These are phyloP conservation scores for Picea mariana DNA, from an alignment of 83 land plant species.

Conservation along the genomic window DNA sequence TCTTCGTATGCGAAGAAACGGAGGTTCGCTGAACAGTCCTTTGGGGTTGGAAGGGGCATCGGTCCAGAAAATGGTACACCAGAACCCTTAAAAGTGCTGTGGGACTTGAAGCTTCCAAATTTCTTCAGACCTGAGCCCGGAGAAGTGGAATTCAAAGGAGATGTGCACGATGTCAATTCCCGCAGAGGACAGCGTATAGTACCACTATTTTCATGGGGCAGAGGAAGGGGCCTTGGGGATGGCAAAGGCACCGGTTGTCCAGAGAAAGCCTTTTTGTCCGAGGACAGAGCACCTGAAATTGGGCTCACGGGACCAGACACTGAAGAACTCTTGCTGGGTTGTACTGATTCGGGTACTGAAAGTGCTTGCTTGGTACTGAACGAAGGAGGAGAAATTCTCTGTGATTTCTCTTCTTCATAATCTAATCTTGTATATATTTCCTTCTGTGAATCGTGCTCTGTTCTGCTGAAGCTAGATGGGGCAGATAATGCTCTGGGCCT, in stretches of 20 bases:
- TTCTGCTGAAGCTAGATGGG: constrained; percentile 55
- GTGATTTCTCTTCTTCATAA: constrained; percentile 38
- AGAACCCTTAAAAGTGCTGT: constrained; percentile 21
- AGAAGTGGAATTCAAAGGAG: constrained; percentile 14
- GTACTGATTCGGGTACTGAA: constrained; percentile 9
- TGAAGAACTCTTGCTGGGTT: constrained; percentile 8
- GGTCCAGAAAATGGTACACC: constrained; percentile 56
- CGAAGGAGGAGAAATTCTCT: constrained; percentile 13
- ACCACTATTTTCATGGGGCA: constrained; percentile 6
- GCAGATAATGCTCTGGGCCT: constrained; percentile 61
- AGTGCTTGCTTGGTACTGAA: background rate
- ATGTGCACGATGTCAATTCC: constrained; percentile 2
- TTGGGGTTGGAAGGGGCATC: constrained; percentile 60
- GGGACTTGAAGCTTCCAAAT: constrained; percentile 49
- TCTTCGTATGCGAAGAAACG: constrained; percentile 57
- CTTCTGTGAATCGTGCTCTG: constrained; percentile 42
- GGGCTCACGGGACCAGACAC: constrained; percentile 18
- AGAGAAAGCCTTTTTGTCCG: constrained; percentile 31
- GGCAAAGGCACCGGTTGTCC: constrained; percentile 77
- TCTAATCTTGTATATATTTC: constrained; percentile 40
- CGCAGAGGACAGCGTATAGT: background rate
- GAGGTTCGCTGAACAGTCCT: constrained; percentile 17
- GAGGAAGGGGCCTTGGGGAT: constrained; percentile 38
- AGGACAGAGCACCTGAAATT: constrained; percentile 16
- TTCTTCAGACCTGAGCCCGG: constrained; percentile 23